Evolutionary conservation across 2,329 filamentous ascomycete species (phyloP).

Genomic region (Fusarium fujikuroi): DNA sequence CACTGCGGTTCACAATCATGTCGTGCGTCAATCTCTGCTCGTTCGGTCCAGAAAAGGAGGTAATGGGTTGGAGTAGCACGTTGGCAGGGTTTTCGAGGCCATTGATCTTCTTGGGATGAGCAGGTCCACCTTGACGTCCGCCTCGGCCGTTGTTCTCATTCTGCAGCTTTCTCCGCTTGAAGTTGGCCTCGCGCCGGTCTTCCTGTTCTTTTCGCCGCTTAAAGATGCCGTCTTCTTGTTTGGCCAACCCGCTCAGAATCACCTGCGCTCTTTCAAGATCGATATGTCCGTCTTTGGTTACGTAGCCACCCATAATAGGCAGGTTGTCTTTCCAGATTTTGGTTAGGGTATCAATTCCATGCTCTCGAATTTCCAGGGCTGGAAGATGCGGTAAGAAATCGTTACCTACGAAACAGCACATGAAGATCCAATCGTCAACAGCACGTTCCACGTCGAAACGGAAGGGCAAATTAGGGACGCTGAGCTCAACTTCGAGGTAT

Average conservation of each 20-base stretch:
- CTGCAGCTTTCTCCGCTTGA: conserved; percentile 81
- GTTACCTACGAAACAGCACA: conserved; percentile 99
- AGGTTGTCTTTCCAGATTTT: conserved; percentile 98
- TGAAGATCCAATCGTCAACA: conserved; percentile 98
- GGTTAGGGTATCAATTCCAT: conserved; percentile 95
- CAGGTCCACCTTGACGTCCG: conserved; percentile 29
- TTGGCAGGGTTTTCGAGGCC: conserved; percentile 50
- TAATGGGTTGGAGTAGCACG: conserved; percentile 53
- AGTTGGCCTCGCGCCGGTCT: conserved; percentile 81
- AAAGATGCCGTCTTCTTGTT: conserved; percentile 95
- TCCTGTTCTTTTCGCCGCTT: conserved; percentile 86
- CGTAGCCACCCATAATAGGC: conserved; percentile 90
- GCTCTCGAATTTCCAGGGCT: conserved; percentile 96
- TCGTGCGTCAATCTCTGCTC: conserved; percentile 77
- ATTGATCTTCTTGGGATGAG: conserved; percentile 38
- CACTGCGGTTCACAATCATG: conserved; percentile 82
- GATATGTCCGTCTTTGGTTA: conserved; percentile 94
- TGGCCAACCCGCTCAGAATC: conserved; percentile 88
- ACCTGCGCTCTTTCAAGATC: conserved; percentile 87
- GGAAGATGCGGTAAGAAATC: conserved; percentile 97
- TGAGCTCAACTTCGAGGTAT: conserved; percentile 90
- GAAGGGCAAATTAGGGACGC: conserved; percentile 84
- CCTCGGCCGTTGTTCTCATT: conserved; percentile 58
- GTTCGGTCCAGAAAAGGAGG: conserved; percentile 63
- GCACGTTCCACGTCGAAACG: conserved; percentile 93